Conservation (phyloP, 1,284 basidiomycete genomes). For the Porodaedalea pini region DNA sequence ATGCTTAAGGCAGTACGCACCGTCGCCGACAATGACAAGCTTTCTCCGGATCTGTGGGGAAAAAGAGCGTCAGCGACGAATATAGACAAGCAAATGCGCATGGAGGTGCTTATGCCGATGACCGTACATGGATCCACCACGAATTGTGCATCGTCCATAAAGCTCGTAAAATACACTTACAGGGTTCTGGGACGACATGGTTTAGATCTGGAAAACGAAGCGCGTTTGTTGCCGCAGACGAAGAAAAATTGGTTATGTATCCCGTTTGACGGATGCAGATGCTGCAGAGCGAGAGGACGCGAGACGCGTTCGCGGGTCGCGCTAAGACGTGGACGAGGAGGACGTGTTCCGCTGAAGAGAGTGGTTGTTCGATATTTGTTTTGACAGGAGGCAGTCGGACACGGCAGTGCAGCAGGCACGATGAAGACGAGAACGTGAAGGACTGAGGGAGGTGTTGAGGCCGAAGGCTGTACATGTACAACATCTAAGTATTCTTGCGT, state of each 20-base stretch:
- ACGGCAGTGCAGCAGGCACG: background rate
- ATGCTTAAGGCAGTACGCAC: constrained; percentile 48
- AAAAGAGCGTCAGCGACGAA: background rate
- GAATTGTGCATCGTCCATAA: background rate
- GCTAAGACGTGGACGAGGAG: background rate
- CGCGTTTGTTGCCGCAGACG: background rate
- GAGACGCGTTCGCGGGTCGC: background rate
- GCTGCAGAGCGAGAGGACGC: background rate
- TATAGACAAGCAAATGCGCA: background rate
- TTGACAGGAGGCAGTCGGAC: background rate
- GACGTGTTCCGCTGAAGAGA: background rate
- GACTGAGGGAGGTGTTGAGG: constrained; percentile 2
- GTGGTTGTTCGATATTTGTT: background rate
- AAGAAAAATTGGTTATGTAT: background rate
- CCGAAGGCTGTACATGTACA: constrained; percentile 2
- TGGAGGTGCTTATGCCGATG: background rate
- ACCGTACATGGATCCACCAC: background rate
- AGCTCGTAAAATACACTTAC: constrained; percentile 37
- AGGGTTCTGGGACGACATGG: constrained; percentile 48
- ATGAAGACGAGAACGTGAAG: constrained; percentile 1
- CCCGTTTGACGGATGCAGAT: background rate
- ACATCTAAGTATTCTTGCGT: background rate
- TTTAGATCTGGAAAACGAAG: constrained; percentile 41
- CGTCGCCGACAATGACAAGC: constrained; percentile 78
- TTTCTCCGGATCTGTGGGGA: constrained; percentile 61